A percentile compares a stretch with the other conserved stretches of the same genome.
Conservation (phyloP, 192 early-diverging fungal species). For the Gryganskiella cystojenkinii region DNA sequence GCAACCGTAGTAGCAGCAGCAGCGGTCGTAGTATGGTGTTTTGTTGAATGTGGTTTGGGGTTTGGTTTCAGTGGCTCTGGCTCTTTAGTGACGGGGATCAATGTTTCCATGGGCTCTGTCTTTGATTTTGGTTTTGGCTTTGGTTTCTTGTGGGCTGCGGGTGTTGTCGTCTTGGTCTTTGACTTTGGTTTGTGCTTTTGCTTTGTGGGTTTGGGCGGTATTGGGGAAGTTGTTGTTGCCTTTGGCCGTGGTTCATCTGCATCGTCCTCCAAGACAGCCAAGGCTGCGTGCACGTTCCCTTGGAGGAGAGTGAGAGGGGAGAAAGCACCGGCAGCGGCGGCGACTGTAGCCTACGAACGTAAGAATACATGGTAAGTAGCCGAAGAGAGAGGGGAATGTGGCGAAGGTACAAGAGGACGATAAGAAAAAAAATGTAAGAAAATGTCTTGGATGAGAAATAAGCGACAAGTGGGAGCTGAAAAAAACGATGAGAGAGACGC, state of each 20-base stretch:
- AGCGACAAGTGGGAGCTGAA: background rate
- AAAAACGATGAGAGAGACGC: conserved; percentile 1
- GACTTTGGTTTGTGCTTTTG: conserved; percentile 13
- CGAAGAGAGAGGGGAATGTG: too few species aligned
- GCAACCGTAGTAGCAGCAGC: too few species aligned
- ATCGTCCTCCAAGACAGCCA: conserved; percentile 1
- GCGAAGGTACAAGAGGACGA: too few species aligned
- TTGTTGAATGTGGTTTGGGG: too few species aligned
- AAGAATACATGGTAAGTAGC: too few species aligned
- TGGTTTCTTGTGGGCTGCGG: background rate
- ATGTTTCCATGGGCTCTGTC: background rate
- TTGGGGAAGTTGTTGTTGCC: background rate
- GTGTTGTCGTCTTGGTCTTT: conserved; percentile 8
- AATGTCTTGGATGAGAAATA: background rate
- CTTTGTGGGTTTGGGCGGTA: background rate
- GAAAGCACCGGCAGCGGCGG: too few species aligned
- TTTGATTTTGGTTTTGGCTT: conserved; percentile 15
- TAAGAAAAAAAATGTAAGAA: background rate
- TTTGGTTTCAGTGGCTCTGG: background rate
- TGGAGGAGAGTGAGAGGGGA: too few species aligned
- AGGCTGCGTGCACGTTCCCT: background rate
- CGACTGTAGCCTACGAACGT: too few species aligned
- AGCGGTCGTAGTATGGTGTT: too few species aligned
- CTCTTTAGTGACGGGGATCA: background rate
- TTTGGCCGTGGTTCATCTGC: background rate